Evolutionary conservation across 2,329 filamentous ascomycete genomes (phyloP).

Genomic region (Macroventuria anomochaeta): DNA sequence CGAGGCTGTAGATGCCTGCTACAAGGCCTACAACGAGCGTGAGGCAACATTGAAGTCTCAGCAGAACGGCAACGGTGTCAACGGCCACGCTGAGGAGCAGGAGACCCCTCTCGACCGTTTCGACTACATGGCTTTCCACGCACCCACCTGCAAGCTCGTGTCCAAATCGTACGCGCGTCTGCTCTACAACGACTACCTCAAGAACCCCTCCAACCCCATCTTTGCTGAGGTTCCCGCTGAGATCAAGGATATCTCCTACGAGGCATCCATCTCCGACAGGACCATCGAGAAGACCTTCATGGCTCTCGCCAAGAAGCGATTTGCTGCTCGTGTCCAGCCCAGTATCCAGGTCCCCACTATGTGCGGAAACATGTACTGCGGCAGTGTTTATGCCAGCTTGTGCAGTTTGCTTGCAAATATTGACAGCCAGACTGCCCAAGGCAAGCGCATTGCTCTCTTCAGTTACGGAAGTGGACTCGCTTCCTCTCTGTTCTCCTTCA

Average conservation of each 20-base stretch:
- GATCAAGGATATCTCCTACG: slow-evolving; percentile 55
- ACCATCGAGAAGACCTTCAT: slow-evolving; percentile 61
- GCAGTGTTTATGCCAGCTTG: slow-evolving; percentile 59
- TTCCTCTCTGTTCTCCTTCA: slow-evolving; percentile 59
- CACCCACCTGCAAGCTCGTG: slow-evolving; percentile 62
- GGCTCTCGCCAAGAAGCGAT: slow-evolving; percentile 59
- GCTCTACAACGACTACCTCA: slow-evolving; percentile 60
- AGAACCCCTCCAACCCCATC: slow-evolving; percentile 54
- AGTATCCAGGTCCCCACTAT: slow-evolving; percentile 58
- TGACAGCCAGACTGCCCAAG: slow-evolving; percentile 53
- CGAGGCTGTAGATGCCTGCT: slow-evolving; percentile 60
- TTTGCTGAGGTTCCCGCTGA: slow-evolving; percentile 59
- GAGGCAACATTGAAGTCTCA: slow-evolving; percentile 55
- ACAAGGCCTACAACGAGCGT: slow-evolving; percentile 60
- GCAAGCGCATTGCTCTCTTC: slow-evolving; percentile 60
- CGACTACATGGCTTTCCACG: slow-evolving; percentile 63
- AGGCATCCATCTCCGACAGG: slow-evolving; percentile 58
- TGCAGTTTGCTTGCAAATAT: slow-evolving; percentile 57
- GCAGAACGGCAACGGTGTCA: slow-evolving; percentile 49
- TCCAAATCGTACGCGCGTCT: slow-evolving; percentile 61
- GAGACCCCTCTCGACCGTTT: slow-evolving; percentile 60
- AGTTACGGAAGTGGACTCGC: slow-evolving; percentile 61
- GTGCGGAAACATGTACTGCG: slow-evolving; percentile 64
- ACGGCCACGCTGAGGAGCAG: slow-evolving; percentile 44
- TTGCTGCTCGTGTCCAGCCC: slow-evolving; percentile 57